Conservation (phyloP, 768 basidiomycete species). For the Royoungia palumana region DNA sequence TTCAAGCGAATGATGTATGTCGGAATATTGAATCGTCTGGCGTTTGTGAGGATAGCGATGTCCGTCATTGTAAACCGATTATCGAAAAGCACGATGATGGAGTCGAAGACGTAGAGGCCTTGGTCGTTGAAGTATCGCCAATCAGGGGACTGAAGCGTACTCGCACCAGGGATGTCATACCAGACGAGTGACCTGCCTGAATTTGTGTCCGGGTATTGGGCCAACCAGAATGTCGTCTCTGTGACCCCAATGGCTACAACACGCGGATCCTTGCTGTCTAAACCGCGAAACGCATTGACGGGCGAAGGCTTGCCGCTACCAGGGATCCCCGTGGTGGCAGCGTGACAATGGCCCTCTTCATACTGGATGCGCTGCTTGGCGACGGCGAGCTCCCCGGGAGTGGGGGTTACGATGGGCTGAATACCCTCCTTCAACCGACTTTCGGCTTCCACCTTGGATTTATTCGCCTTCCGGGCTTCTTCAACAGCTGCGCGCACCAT, state of each 20-base stretch:
- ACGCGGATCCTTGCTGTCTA: slow-evolving; percentile 15
- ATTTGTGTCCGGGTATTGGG: slow-evolving; percentile 26
- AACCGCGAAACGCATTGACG: slow-evolving; percentile 33
- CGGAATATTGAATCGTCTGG: slow-evolving; percentile 31
- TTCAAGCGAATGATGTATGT: slow-evolving; percentile 34
- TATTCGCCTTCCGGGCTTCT: not conserved
- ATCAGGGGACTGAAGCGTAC: slow-evolving; percentile 29
- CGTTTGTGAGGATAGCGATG: slow-evolving; percentile 31
- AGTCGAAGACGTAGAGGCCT: slow-evolving; percentile 37
- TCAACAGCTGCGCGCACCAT: slow-evolving; percentile 10
- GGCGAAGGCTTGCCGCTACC: slow-evolving; percentile 20
- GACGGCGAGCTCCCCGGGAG: slow-evolving; percentile 14
- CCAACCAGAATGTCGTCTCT: slow-evolving; percentile 28
- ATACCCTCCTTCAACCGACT: slow-evolving; percentile 21
- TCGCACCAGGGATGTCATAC: slow-evolving; percentile 38
- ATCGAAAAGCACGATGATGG: slow-evolving; percentile 31
- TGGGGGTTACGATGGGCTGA: slow-evolving; percentile 24
- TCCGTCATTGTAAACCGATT: slow-evolving; percentile 35
- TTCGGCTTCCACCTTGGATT: slow-evolving; percentile 17
- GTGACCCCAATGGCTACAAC: slow-evolving; percentile 29
- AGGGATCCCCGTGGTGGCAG: slow-evolving; percentile 33
- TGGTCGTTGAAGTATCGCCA: slow-evolving; percentile 38
- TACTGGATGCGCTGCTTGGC: slow-evolving; percentile 21
- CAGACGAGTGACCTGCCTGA: slow-evolving; percentile 25
- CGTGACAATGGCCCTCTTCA: slow-evolving; percentile 27